Base-by-base conservation (phyloP, 768 basidiomycete species). In the Lenzites betulinus region DNA sequence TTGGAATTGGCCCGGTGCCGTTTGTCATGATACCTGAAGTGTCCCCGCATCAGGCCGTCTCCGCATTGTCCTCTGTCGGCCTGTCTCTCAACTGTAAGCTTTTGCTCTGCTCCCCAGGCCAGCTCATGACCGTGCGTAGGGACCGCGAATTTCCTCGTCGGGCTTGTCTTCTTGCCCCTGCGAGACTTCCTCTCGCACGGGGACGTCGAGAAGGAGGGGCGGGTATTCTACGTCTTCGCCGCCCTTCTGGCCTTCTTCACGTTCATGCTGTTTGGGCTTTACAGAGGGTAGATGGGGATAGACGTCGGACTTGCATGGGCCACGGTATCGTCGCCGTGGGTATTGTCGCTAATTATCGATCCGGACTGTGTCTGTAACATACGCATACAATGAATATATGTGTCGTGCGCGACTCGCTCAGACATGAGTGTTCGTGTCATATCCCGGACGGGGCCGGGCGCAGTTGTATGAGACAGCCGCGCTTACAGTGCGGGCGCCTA, bases 11-110 rank as follows among this genome's bases (percentile, higher is more conserved):
- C 1, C 95, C 96, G 1, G 77, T 98, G 35, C 95, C 96, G 0
- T 98, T 95, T 69, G 86, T 98, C 39, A 87, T 98, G 73, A 87
- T 96, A 33, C 87, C 94, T 16, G 95, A 98, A 69, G 85, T 97
- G 22, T 89, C 94, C 2, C 93, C 93, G 1, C 73, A 82, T 51
- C 82, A 89, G 87, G 90, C 90, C 44, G 87, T 91, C n/a, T 91
- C 90, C 23, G 85, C 90, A 2, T 76, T 92, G 12, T 91, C 91
- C 0, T 89, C 91, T 1, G 78, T 91, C 9, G 86, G 84, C 1
- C 77, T 94, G 23, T 89, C 89, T 11, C 64, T 87, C 13, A 91
- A 89, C 67, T 90, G 89, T 87, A 70, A 63, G 83, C 74, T 2
- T 20, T 9, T 53, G 63, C n/a, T 38, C 30, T 33, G 18, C 28